Evolutionary conservation across 179 eudicot genomes (phyloP).

Genomic region (Gypsophila paniculata): DNA sequence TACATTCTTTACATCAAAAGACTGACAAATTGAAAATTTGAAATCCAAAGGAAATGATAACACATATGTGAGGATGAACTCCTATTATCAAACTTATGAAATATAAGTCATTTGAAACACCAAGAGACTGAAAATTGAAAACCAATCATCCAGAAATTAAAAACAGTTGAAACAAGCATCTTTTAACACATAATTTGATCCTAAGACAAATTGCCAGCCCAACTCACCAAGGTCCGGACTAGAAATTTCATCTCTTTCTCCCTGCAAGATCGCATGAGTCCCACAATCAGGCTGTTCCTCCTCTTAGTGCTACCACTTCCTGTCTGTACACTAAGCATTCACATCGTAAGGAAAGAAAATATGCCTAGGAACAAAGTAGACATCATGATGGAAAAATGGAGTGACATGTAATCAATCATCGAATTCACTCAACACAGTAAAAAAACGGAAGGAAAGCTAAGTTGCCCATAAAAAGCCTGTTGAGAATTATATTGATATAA

Average conservation of each 20-base stretch:
- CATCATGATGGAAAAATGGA: background rate
- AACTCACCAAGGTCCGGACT: slow-evolving; percentile 90
- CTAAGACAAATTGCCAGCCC: background rate
- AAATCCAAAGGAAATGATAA: background rate
- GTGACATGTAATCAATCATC: background rate
- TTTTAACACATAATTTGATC: slow-evolving; percentile 8
- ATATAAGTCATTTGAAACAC: background rate
- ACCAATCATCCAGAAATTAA: slow-evolving; percentile 1
- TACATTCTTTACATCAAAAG: slow-evolving; percentile 1
- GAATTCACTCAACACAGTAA: background rate
- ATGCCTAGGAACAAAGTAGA: background rate
- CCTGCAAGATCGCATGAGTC: slow-evolving; percentile 88
- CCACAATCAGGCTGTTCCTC: slow-evolving; percentile 73
- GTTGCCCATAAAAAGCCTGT: background rate
- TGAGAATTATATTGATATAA: background rate
- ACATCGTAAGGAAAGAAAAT: slow-evolving; percentile 11
- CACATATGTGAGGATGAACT: background rate
- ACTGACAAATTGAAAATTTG: slow-evolving; percentile 2
- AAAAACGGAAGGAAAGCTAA: background rate
- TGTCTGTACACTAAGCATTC: slow-evolving; percentile 64
- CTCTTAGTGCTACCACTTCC: slow-evolving; percentile 79
- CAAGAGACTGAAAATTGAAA: background rate
- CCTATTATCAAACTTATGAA: slow-evolving; percentile 2
- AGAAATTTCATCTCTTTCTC: slow-evolving; percentile 94
- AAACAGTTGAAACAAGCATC: slow-evolving; percentile 4